These are phyloP conservation scores for Dactylellina drechsleri DNA, from an alignment of 2,329 filamentous ascomycete genomes.

Conservation along the genomic window DNA sequence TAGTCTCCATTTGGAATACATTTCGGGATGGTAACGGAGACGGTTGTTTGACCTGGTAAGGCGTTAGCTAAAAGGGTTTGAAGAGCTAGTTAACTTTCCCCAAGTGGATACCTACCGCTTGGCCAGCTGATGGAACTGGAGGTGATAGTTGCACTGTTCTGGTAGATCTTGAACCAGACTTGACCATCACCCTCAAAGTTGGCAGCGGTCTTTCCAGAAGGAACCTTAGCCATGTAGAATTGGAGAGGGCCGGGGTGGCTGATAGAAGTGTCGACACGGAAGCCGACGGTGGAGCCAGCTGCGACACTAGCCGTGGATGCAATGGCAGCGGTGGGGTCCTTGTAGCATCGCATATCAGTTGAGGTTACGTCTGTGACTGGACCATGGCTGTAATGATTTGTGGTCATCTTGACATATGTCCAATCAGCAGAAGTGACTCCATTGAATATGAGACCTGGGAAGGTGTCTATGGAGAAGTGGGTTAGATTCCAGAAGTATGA, in stretches of 20 bases:
- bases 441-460: slow-evolving; percentile 64
- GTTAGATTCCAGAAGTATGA: neutral
- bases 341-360: slow-evolving; percentile 64
- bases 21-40: slow-evolving; percentile 62
- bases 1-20: slow-evolving; percentile 63
- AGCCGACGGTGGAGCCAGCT: slow-evolving; percentile 61
- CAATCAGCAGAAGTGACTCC: slow-evolving; percentile 63
- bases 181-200: slow-evolving; percentile 62
- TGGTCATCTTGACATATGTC: slow-evolving; percentile 65
- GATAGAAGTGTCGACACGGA: slow-evolving; percentile 56
- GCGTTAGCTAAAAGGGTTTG: too few species aligned
- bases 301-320: slow-evolving; percentile 62
- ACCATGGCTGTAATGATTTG: slow-evolving; percentile 60
- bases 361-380: slow-evolving; percentile 63
- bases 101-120: slow-evolving; percentile 15
- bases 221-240: slow-evolving; percentile 63
- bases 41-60: slow-evolving; percentile 56
- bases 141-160: slow-evolving; percentile 59
- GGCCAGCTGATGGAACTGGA: slow-evolving; percentile 56
- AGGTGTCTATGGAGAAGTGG: slow-evolving; percentile 55
- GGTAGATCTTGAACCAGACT: slow-evolving; percentile 62
- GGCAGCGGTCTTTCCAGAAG: slow-evolving; percentile 57
- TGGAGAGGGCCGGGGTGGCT: slow-evolving; percentile 64
- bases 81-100: too few species aligned
- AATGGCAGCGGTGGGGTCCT: slow-evolving; percentile 61